Percentiles rank a stretch among this genome's conserved stretches.
These are phyloP conservation scores for Cubamyces lactineus DNA, from an alignment of 768 basidiomycete species.

Conservation along the genomic window DNA sequence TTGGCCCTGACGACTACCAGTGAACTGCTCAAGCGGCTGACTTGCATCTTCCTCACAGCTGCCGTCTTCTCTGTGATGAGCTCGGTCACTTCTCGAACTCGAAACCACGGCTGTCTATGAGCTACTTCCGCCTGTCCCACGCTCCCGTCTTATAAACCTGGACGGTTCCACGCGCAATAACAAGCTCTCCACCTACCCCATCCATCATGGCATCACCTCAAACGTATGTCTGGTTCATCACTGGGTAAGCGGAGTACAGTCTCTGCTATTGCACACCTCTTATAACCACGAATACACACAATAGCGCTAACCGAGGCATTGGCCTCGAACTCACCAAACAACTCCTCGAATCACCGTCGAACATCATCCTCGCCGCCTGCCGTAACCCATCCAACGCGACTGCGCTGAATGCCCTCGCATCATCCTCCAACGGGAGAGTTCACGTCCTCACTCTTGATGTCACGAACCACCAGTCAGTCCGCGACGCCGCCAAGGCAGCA, in stretches of 20 bases:
- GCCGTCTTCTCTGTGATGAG: too few relatives aligned
- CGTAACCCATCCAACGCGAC: constrained; percentile 31
- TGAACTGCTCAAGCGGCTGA: too few relatives aligned
- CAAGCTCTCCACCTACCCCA: background rate
- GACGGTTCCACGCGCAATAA: background rate
- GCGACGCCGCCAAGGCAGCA: constrained; percentile 27
- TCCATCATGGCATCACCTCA: background rate
- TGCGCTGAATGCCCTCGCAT: constrained; percentile 27
- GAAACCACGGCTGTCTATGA: too few relatives aligned
- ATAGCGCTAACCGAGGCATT: constrained; percentile 30
- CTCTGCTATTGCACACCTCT: background rate
- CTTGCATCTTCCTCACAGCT: too few relatives aligned
- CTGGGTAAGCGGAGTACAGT: constrained; percentile 1
- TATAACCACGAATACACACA: too few relatives aligned
- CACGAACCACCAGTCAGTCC: constrained; percentile 31
- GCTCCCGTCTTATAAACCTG: too few relatives aligned
- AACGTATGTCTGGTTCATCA: constrained; percentile 2
- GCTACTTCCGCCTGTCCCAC: too few relatives aligned
- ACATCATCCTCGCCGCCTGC: constrained; percentile 36
- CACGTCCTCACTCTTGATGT: constrained; percentile 40
- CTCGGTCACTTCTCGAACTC: too few relatives aligned
- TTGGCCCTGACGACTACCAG: too few relatives aligned
- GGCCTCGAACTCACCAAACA: constrained; percentile 36
- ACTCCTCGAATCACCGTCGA: constrained; percentile 26
- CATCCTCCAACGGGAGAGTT: constrained; percentile 32